Conservation (phyloP, 768 basidiomycete genomes). For the Lactarius hengduanensis region DNA sequence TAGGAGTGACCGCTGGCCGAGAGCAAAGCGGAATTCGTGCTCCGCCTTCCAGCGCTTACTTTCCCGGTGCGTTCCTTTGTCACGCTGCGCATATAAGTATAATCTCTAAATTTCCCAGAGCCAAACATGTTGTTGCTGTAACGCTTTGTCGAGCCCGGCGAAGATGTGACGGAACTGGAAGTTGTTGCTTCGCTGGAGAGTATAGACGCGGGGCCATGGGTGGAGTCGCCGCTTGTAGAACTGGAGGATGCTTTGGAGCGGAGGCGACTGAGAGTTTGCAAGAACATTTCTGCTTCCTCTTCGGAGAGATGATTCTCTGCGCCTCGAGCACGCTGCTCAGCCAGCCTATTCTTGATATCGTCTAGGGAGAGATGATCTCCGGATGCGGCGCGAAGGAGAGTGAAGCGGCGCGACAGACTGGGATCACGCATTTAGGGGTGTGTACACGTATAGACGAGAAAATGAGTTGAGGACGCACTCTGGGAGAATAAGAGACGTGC, state of each 20-base stretch:
- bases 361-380: slow-evolving; percentile 67
- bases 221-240: slow-evolving; percentile 30
- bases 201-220: slow-evolving; percentile 15
- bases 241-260: slow-evolving; percentile 38
- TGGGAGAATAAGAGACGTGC: slow-evolving; percentile 82
- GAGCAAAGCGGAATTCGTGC: slow-evolving; percentile 27
- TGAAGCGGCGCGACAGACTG: slow-evolving; percentile 81
- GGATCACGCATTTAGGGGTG: slow-evolving; percentile 19
- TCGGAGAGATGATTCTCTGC: slow-evolving; percentile 67
- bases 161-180: slow-evolving; percentile 39
- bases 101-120: slow-evolving; percentile 75
- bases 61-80: slow-evolving; percentile 37
- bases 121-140: slow-evolving; percentile 88
- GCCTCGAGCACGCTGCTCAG: slow-evolving; percentile 73
- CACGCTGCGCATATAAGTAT: slow-evolving; percentile 62
- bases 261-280: slow-evolving; percentile 65
- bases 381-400: slow-evolving; percentile 66
- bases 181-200: slow-evolving; percentile 39
- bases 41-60: slow-evolving; percentile 42
- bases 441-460: background rate
- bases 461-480: slow-evolving; percentile 54
- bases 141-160: slow-evolving; percentile 53
- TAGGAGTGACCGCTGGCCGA: slow-evolving; percentile 15
- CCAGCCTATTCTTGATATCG: slow-evolving; percentile 62
- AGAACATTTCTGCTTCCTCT: slow-evolving; percentile 82